Conservation (phyloP, 345 rosid species). For the Ceriops decandra region DNA sequence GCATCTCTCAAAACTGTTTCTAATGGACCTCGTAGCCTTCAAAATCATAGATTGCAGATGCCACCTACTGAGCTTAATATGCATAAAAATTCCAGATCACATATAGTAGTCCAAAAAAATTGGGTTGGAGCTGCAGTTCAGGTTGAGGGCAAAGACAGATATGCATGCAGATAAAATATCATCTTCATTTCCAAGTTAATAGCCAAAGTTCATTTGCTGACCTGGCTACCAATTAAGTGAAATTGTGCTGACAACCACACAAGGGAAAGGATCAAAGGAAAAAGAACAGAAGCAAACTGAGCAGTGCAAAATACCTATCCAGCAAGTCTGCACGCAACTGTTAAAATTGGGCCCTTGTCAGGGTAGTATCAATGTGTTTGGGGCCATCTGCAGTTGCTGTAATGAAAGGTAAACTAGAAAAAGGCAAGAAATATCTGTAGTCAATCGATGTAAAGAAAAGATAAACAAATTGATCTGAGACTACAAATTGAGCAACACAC, state of each 20-base stretch:
- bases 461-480: background rate
- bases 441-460: background rate
- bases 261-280: background rate
- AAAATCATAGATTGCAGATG: background rate
- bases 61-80: background rate
- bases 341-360: slow-evolving; percentile 86
- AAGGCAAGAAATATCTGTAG: background rate
- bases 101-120: background rate
- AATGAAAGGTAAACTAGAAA: slow-evolving; percentile 49
- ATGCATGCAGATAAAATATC: background rate
- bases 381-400: no score
- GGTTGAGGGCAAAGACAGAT: background rate
- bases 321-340: slow-evolving; percentile 81
- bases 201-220: no score
- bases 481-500: slow-evolving; percentile 20
- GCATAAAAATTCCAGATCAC: no score
- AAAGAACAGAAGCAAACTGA: no score
- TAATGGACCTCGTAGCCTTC: no score
- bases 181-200: background rate
- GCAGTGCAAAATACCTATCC: slow-evolving; percentile 48
- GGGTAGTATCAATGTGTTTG: slow-evolving; percentile 74
- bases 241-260: no score
- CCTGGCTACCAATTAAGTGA: no score
- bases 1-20: slow-evolving; percentile 22
- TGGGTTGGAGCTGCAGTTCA: no score